These are phyloP conservation scores for Vanrija pseudolonga DNA, from an alignment of 1,284 basidiomycete species.

Conservation along the genomic window DNA sequence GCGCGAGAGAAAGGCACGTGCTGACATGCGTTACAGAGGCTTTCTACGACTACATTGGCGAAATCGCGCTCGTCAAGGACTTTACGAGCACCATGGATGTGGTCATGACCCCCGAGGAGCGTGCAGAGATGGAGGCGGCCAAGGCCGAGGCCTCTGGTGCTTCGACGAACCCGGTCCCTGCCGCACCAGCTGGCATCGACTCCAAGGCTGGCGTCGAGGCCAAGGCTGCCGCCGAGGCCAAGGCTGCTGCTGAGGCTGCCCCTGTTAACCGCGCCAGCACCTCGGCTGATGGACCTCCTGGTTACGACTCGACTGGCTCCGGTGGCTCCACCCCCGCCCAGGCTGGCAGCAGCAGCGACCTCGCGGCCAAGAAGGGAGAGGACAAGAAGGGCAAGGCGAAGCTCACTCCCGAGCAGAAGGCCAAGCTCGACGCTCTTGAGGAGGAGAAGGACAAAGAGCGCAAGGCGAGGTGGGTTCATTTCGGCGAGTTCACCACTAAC, in stretches of 20 bases:
- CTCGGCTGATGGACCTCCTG: conserved; percentile 6
- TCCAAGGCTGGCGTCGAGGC: conserved; percentile 4
- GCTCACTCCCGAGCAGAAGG: conserved; percentile 75
- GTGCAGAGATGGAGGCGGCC: conserved; percentile 71
- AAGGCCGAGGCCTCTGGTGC: conserved; percentile 25
- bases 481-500: not conserved
- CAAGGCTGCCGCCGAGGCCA: conserved; percentile 14
- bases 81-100: conserved; percentile 50
- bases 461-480: conserved; percentile 59
- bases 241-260: conserved; percentile 11
- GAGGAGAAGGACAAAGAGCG: conserved; percentile 72
- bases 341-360: conserved; percentile 19
- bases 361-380: conserved; percentile 33
- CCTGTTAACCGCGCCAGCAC: conserved; percentile 3
- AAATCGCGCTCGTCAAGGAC: conserved; percentile 82
- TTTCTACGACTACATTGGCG: conserved; percentile 79
- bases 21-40: conserved; percentile 25
- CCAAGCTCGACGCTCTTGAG: conserved; percentile 75
- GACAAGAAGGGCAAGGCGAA: conserved; percentile 59
- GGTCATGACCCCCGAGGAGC: conserved; percentile 77
- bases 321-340: conserved; percentile 4
- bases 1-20: no score
- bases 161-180: conserved; percentile 24
- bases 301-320: conserved; percentile 18
- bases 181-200: conserved; percentile 12